Conservation (phyloP, 2,329 filamentous ascomycete genomes). For the Colletotrichum limetticola region DNA sequence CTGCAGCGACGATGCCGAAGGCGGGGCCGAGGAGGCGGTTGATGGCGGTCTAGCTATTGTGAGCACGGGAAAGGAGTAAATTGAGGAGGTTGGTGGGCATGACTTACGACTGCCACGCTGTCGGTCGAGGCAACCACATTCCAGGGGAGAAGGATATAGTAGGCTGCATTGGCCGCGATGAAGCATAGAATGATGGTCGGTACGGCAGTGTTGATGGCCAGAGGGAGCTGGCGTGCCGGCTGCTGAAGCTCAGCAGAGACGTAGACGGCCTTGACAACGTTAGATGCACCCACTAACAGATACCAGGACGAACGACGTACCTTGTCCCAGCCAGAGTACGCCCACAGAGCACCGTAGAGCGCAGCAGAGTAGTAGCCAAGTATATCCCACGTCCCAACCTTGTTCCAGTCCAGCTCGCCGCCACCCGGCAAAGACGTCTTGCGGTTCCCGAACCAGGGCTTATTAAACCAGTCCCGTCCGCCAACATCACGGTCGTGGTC, state of each 20-base stretch:
- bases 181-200: constrained; percentile 70
- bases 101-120: constrained; percentile 70
- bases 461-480: constrained; percentile 61
- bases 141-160: constrained; percentile 73
- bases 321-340: constrained; percentile 75
- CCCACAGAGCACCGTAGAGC: constrained; percentile 71
- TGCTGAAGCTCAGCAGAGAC: constrained; percentile 63
- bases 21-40: constrained; percentile 63
- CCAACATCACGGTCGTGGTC: constrained; percentile 52
- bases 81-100: neutral
- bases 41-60: constrained; percentile 60
- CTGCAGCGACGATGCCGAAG: constrained; percentile 64
- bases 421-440: constrained; percentile 62
- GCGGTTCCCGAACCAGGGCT: constrained; percentile 65
- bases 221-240: constrained; percentile 65
- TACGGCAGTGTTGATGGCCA: constrained; percentile 70
- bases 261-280: constrained; percentile 59
- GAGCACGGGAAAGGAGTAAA: constrained; percentile 7
- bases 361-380: constrained; percentile 70
- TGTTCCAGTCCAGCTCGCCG: constrained; percentile 57
- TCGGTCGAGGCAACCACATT: constrained; percentile 66
- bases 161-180: constrained; percentile 68
- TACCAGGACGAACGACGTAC: constrained; percentile 45
- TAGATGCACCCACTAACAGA: neutral
- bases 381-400: constrained; percentile 65